phyloP scores from a whole-genome alignment of 2,329 filamentous ascomycete genomes.

The Sphaerulina vaccinii region DNA sequence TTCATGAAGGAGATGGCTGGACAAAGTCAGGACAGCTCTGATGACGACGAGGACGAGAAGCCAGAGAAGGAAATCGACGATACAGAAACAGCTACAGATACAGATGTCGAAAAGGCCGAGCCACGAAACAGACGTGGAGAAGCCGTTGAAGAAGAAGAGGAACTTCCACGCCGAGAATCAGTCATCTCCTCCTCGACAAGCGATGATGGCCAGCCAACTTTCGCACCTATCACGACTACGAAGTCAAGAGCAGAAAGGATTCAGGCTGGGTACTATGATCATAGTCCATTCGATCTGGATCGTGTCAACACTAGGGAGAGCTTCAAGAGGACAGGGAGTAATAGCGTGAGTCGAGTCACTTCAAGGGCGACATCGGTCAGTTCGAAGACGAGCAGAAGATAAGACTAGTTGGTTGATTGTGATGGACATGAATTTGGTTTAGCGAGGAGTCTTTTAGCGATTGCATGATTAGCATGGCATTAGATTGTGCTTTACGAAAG shows the following conservation, averaged over 20 bases:
- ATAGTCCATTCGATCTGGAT: conserved; percentile 51
- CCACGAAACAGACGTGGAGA: neutral
- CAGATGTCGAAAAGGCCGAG: conserved; percentile 12
- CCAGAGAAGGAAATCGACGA: conserved; percentile 4
- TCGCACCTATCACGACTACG: conserved; percentile 26
- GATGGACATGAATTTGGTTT: neutral
- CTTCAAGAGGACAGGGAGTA: conserved; percentile 32
- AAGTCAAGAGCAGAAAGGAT: conserved; percentile 12
- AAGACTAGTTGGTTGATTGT: neutral
- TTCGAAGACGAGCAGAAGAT: neutral
- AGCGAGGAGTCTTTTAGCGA: neutral
- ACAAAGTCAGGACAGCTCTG: conserved; percentile 14
- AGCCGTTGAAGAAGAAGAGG: conserved; percentile 19
- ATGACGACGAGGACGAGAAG: conserved; percentile 20
- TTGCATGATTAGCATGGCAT: neutral
- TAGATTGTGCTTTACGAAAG: neutral
- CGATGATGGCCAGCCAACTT: conserved; percentile 28
- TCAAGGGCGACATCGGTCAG: neutral
- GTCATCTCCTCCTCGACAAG: conserved; percentile 12
- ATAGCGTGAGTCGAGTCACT: conserved; percentile 4
- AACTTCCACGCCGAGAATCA: conserved; percentile 14
- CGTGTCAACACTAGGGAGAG: conserved; percentile 49
- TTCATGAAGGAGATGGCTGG: conserved; percentile 53
- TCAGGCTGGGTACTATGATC: conserved; percentile 34
- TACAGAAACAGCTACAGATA: conserved; percentile 17